A percentile compares a stretch with the other conserved stretches of the same genome.
phyloP scores from a whole-genome alignment of 2,329 filamentous ascomycete species.

The Fusarium sp. region DNA sequence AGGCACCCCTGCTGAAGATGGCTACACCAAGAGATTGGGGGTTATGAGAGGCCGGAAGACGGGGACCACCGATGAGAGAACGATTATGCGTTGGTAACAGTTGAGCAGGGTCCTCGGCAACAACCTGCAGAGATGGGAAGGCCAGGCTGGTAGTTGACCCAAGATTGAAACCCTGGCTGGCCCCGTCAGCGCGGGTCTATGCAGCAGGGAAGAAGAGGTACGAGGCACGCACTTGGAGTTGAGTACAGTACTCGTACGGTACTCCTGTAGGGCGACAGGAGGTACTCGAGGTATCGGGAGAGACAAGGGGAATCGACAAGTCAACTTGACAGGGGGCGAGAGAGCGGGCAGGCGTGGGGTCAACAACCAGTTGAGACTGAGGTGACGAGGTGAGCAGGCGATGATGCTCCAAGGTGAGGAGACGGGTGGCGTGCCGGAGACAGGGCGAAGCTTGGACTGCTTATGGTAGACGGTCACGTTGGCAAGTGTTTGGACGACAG shows the following conservation, averaged over 20 bases:
- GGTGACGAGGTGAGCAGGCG: conserved; percentile 45
- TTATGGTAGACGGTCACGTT: conserved; percentile 36
- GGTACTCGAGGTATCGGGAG: conserved; percentile 20
- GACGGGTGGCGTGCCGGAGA: conserved; percentile 42
- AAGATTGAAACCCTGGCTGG: conserved; percentile 33
- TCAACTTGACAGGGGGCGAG: conserved; percentile 19
- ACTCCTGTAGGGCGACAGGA: not conserved
- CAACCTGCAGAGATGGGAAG: conserved; percentile 23
- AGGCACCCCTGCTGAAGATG: conserved; percentile 35
- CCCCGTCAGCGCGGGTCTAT: conserved; percentile 40
- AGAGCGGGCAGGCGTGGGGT: conserved; percentile 40
- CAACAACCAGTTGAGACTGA: conserved; percentile 23
- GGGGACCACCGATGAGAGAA: conserved; percentile 2
- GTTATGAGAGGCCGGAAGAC: conserved; percentile 22
- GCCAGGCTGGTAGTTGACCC: conserved; percentile 28
- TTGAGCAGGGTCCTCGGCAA: conserved; percentile 18
- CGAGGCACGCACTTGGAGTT: conserved; percentile 11
- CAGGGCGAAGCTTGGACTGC: conserved; percentile 13
- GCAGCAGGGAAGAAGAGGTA: conserved; percentile 29
- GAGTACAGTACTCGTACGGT: conserved; percentile 11
- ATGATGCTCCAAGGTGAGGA: conserved; percentile 44
- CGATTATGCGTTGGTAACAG: conserved; percentile 15
- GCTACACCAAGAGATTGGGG: conserved; percentile 33
- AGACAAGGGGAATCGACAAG: conserved; percentile 26
- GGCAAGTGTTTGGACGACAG: conserved; percentile 35